A percentile compares a stretch with the other conserved stretches of the same genome.
phyloP scores from a whole-genome alignment of 768 basidiomycete species.

The Austroboletus festivus region DNA sequence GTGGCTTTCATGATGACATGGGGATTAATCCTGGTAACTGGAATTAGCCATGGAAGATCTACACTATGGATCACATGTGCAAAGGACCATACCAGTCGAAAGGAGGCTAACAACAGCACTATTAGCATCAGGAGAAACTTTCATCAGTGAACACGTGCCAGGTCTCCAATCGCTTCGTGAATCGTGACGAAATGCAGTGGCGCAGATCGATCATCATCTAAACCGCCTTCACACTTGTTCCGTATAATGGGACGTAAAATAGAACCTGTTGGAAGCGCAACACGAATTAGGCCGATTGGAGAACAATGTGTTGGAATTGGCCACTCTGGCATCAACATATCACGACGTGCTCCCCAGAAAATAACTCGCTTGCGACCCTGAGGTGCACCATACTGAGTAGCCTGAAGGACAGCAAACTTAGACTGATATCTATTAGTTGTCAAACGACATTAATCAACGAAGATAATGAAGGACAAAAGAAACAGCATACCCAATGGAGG shows the following conservation, averaged over 20 bases:
- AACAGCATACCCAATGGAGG: slow-evolving; percentile 60
- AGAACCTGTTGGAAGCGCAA: slow-evolving; percentile 44
- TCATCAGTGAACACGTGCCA: slow-evolving; percentile 44
- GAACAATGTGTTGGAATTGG: slow-evolving; percentile 62
- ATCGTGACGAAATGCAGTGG: slow-evolving; percentile 60
- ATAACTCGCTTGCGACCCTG: slow-evolving; percentile 67
- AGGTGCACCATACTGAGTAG: slow-evolving; percentile 69
- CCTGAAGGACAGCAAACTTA: slow-evolving; percentile 61
- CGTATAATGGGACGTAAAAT: slow-evolving; percentile 43
- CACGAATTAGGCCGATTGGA: slow-evolving; percentile 31
- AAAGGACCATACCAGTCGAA: slow-evolving; percentile 60
- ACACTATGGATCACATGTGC: neutral
- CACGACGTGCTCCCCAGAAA: slow-evolving; percentile 62
- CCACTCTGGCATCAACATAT: slow-evolving; percentile 54
- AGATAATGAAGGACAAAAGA: neutral
- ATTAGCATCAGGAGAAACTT: slow-evolving; percentile 5
- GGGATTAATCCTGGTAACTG: slow-evolving; percentile 52
- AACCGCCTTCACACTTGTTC: slow-evolving; percentile 31
- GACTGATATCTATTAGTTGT: slow-evolving; percentile 52
- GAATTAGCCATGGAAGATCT: slow-evolving; percentile 1
- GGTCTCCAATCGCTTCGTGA: slow-evolving; percentile 62
- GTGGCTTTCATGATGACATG: slow-evolving; percentile 39
- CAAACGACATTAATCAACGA: neutral
- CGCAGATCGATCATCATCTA: slow-evolving; percentile 44
- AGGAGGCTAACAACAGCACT: slow-evolving; percentile 40